Base-by-base conservation (phyloP, 345 rosid species). In the Salix arbutifolia region DNA sequence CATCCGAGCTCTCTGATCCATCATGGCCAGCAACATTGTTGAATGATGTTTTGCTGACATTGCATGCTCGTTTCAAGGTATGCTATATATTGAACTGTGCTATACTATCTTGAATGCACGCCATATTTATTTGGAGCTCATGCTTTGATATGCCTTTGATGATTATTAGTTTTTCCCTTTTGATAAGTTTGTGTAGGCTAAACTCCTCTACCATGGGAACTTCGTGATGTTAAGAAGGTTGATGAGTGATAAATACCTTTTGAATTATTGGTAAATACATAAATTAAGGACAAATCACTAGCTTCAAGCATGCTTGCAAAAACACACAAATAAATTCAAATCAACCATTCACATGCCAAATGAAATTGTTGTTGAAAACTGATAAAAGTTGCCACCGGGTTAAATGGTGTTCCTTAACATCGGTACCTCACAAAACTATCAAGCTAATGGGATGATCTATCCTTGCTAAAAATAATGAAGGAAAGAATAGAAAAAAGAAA, bases 61-160 rank as follows among this genome's bases (percentile, higher is more conserved):
- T 96, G 88, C 99, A 96, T 91, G 99, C 99, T 85, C 99, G 99
- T 76, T 96, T 96, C 83, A 96, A 94, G 98, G 99, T 93, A 86
- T 64, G 82, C 46, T 28, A 70, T 77, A 23, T 64, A 44, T 66
- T 66, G 16, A 35, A 23, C 42, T 65, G 0, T 13, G 18, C 14
- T 65, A 14, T 65, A 65, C 8, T 65, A 28, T 65, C 19, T 26
- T 65, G 67, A 13, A 17, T 4, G 58, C 21, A 17, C 58, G 0
- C 4, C 67, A 65, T 65, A 25, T 65, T 23, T 65, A 65, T 25
- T 65, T 65, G 35, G 58, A 50, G 58, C 58, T 18, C n/a, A 50
- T 50, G 58, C 58, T 50, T 50, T 50, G n/a, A n/a, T n/a, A n/a
- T n/a, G n/a, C n/a, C n/a, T n/a, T n/a, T n/a, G 58, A 50, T 50